Evolutionary conservation across 148 eudicot genomes (phyloP).

Genomic region (Dysphania ambrosioides): DNA sequence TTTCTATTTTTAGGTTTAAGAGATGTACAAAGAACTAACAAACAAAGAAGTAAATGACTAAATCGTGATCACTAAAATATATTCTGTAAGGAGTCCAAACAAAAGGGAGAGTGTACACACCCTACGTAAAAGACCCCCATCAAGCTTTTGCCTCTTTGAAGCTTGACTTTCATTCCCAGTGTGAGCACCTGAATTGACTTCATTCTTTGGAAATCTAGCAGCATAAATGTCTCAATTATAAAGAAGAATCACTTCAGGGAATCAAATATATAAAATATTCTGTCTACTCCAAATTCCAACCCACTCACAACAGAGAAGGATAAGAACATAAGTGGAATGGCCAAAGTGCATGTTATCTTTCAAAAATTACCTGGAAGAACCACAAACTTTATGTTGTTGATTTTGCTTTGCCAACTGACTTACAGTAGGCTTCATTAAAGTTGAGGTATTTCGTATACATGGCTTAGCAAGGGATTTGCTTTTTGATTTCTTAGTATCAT

Average conservation of each 20-base stretch:
- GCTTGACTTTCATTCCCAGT: constrained; percentile 70
- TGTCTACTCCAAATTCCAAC: neutral
- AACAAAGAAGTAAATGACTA: neutral
- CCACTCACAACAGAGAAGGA: neutral
- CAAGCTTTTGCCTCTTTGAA: constrained; percentile 90
- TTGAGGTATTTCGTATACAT: constrained; percentile 56
- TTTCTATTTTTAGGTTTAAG: too few species aligned
- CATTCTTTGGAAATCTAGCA: constrained; percentile 29
- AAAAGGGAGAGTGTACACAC: constrained; percentile 21
- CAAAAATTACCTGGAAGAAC: constrained; percentile 46
- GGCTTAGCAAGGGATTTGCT: constrained; percentile 40
- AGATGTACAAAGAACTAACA: too few species aligned
- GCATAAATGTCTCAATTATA: constrained; percentile 27
- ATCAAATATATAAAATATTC: neutral
- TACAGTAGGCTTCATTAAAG: constrained; percentile 90
- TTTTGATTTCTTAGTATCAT: constrained; percentile 38
- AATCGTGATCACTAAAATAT: neutral
- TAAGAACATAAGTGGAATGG: neutral
- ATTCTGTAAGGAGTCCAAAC: neutral
- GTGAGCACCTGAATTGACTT: constrained; percentile 30
- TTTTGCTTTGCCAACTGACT: constrained; percentile 92
- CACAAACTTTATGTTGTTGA: constrained; percentile 40
- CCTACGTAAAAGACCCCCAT: constrained; percentile 32
- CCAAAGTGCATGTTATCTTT: neutral
- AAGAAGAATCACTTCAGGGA: neutral